Percentiles rank a stretch among this genome's conserved stretches.
Conservation (phyloP, 805 yeast genomes). For the Metschnikowia reukaufii region DNA sequence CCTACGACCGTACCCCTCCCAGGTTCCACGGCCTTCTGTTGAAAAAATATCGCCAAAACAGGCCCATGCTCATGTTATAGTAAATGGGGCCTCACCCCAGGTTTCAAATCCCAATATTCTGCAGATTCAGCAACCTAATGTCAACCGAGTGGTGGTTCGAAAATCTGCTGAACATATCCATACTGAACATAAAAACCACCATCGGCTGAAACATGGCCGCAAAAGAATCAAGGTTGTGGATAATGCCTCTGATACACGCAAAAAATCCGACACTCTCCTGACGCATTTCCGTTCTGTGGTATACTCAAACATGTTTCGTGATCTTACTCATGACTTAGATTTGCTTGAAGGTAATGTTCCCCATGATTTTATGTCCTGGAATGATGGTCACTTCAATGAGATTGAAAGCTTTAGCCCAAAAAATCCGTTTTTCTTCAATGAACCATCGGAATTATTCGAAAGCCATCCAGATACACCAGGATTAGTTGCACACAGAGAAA, state of each 20-base stretch:
- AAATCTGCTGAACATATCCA: not conserved
- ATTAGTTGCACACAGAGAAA: not conserved
- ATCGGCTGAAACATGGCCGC: not conserved
- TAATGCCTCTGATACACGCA: not conserved
- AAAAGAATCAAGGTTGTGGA: conserved; percentile 5
- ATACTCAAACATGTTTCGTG: conserved; percentile 12
- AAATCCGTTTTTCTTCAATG: conserved; percentile 5
- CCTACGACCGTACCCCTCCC: not conserved
- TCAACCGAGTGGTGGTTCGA: not conserved
- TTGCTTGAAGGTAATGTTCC: conserved; percentile 7
- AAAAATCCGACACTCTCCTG: not conserved
- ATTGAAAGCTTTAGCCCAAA: not conserved
- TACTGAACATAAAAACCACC: not conserved
- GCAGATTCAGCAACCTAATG: not conserved
- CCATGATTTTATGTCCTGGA: conserved; percentile 11
- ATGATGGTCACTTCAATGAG: conserved; percentile 4
- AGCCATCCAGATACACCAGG: not conserved
- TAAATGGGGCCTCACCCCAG: too few relatives aligned
- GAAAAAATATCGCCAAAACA: not conserved
- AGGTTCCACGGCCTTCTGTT: not conserved
- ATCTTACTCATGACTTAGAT: conserved; percentile 9
- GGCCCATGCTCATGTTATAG: too few relatives aligned
- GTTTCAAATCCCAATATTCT: not conserved
- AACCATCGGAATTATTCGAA: not conserved
- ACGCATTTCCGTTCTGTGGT: conserved; percentile 9